These are phyloP conservation scores for Stemphylium vesicarium DNA, from an alignment of 2,329 filamentous ascomycete genomes.

Conservation along the genomic window DNA sequence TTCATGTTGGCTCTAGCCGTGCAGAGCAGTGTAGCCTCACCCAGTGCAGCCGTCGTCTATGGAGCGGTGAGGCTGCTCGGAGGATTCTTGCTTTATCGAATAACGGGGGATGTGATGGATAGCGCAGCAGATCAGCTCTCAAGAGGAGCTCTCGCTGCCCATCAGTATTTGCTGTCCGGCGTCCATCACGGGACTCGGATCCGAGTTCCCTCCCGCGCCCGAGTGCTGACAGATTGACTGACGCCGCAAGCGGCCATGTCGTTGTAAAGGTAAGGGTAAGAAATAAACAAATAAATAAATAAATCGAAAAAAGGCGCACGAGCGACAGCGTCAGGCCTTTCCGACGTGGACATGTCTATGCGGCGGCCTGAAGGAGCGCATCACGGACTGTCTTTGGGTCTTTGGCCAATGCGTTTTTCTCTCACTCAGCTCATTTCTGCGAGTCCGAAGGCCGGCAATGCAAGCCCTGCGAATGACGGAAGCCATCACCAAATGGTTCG, in stretches of 20 bases:
- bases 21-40: slow-evolving; percentile 11
- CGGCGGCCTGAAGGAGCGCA: slow-evolving; percentile 21
- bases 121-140: slow-evolving; percentile 16
- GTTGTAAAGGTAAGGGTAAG: neutral
- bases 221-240: no score
- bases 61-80: slow-evolving; percentile 24
- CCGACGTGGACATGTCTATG: neutral
- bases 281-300: neutral
- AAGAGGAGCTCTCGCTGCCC: slow-evolving; percentile 10
- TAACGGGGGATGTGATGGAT: slow-evolving; percentile 4
- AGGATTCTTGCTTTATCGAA: slow-evolving; percentile 20
- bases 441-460: slow-evolving; percentile 18
- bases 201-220: no score
- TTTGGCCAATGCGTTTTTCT: slow-evolving; percentile 10
- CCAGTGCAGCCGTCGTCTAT: slow-evolving; percentile 4
- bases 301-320: neutral
- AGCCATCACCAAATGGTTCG: slow-evolving; percentile 14
- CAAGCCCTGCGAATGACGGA: slow-evolving; percentile 21
- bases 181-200: neutral
- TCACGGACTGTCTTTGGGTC: slow-evolving; percentile 16
- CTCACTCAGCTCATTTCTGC: neutral
- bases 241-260: neutral
- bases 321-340: slow-evolving; percentile 16
- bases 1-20: slow-evolving; percentile 8
- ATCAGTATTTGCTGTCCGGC: slow-evolving; percentile 13